These are phyloP conservation scores for Ensete glaucum DNA, from an alignment of 176 grass and related monocot species.

Conservation along the genomic window DNA sequence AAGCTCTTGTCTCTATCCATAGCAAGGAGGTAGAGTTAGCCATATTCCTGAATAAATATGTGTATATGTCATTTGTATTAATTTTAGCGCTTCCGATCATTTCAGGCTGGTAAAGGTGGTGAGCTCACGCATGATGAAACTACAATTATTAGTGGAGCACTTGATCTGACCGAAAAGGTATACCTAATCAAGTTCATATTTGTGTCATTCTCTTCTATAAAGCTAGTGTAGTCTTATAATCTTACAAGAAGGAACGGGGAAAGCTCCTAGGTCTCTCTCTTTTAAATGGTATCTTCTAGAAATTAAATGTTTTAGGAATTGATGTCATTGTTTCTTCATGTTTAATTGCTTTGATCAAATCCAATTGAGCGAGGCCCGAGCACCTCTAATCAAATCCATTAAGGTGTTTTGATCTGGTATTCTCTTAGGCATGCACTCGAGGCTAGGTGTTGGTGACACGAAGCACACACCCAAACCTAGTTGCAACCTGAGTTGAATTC, in stretches of 20 bases:
- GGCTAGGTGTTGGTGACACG: too few species aligned
- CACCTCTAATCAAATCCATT: too few species aligned
- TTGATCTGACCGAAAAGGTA: constrained; percentile 99
- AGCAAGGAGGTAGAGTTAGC: constrained; percentile 73
- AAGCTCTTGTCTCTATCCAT: constrained; percentile 97
- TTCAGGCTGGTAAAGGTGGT: constrained; percentile 95
- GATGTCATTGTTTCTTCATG: too few species aligned
- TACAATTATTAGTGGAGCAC: constrained; percentile 97
- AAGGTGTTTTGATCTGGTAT: too few species aligned
- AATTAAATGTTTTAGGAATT: too few species aligned
- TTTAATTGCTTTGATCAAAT: too few species aligned
- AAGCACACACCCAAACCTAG: too few species aligned
- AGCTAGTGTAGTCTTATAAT: background rate
- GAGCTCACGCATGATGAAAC: constrained; percentile 99
- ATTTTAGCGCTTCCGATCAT: constrained; percentile 20
- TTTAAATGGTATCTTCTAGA: constrained; percentile 12
- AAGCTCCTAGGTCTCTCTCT: background rate
- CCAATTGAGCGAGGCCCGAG: too few species aligned
- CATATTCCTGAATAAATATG: background rate
- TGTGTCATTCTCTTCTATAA: background rate
- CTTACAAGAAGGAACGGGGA: background rate
- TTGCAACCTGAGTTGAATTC: too few species aligned
- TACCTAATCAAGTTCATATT: background rate
- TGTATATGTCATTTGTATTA: background rate
- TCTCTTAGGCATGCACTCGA: too few species aligned